Percentiles rank a stretch among this genome's conserved stretches.
Conservation (phyloP, 2,329 filamentous ascomycete species). For the Penicillium glabrum region DNA sequence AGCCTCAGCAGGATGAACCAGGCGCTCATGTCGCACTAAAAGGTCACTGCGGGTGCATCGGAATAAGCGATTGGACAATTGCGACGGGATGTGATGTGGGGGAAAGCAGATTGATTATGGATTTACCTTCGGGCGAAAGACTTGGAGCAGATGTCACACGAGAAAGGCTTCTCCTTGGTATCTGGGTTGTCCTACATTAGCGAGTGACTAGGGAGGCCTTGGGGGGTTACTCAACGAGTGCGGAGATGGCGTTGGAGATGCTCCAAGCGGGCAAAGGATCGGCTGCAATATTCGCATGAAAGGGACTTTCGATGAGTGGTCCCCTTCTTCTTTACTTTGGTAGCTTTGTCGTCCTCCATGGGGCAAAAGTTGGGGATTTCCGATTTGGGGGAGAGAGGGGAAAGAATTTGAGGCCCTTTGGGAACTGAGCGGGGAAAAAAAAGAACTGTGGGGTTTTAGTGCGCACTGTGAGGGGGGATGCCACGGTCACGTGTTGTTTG, state of each 20-base stretch:
- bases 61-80: conserved; percentile 24
- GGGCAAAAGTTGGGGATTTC: conserved; percentile 14
- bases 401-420: conserved; percentile 24
- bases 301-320: conserved; percentile 46
- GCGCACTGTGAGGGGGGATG: conserved; percentile 17
- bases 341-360: conserved; percentile 42
- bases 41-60: conserved; percentile 40
- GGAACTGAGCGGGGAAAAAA: conserved; percentile 38
- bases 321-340: conserved; percentile 44
- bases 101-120: not conserved
- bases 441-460: conserved; percentile 33
- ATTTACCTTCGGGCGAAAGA: conserved; percentile 49
- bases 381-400: conserved; percentile 26
- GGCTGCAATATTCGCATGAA: conserved; percentile 50
- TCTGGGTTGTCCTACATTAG: conserved; percentile 36
- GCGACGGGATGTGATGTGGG: not conserved
- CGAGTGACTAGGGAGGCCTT: not conserved
- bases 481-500: conserved; percentile 18
- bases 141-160: conserved; percentile 51
- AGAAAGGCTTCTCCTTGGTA: conserved; percentile 52
- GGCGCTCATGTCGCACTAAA: conserved; percentile 50
- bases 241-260: conserved; percentile 54
- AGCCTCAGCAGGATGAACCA: conserved; percentile 48
- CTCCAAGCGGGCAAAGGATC: conserved; percentile 50
- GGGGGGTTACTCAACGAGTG: conserved; percentile 48